Conservation (phyloP, 176 grass and related monocot genomes). For the Bolboschoenus planiculmis region DNA sequence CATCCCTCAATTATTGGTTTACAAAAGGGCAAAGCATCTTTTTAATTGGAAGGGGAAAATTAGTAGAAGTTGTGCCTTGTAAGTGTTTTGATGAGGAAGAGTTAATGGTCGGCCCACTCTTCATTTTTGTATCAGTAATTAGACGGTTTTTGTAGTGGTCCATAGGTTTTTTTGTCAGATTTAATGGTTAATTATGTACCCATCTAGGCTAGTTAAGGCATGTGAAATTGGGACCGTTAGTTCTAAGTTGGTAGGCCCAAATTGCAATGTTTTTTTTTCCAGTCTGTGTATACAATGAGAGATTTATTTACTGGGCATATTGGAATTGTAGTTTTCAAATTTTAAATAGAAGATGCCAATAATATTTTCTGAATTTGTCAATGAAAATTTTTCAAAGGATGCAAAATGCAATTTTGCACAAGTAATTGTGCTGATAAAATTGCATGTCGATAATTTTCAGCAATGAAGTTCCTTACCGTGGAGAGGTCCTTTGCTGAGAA, state of each 20-base stretch:
- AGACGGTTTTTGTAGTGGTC: not conserved
- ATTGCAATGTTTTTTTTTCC: not conserved
- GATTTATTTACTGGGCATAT: not conserved
- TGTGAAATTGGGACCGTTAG: not conserved
- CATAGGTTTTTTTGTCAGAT: not conserved
- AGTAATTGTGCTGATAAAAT: not conserved
- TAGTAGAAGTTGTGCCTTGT: not conserved
- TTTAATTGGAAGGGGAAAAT: not conserved
- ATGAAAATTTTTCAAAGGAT: not conserved
- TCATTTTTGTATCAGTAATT: not conserved
- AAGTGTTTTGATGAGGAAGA: not conserved
- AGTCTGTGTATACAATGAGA: not conserved
- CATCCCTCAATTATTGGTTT: not conserved
- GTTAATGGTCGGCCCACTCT: not conserved
- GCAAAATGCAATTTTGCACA: not conserved
- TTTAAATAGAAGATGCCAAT: not conserved
- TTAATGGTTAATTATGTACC: not conserved
- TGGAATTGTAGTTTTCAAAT: not conserved
- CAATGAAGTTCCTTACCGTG: conserved; percentile 73
- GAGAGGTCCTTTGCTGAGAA: conserved; percentile 90
- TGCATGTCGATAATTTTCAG: conserved; percentile 26
- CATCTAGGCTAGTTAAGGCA: not conserved
- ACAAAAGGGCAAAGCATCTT: not conserved
- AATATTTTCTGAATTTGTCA: too few relatives aligned
- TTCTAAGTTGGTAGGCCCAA: not conserved